phyloP scores from a whole-genome alignment of 306 rosid species.

The Biancaea sappan region DNA sequence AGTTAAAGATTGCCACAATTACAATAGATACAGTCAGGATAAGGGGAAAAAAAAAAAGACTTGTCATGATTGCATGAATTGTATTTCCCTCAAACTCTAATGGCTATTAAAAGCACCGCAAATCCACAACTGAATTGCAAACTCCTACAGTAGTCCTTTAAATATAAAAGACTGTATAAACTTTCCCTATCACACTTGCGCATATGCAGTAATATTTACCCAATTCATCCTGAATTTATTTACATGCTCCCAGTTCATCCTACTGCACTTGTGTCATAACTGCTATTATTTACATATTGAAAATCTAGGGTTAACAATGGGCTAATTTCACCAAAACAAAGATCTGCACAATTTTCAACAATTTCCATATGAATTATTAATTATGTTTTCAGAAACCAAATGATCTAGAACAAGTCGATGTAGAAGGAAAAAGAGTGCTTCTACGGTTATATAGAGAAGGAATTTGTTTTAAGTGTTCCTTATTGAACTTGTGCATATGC shows the following conservation, averaged over 20 bases:
- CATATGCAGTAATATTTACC: neutral
- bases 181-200: neutral
- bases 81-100: neutral
- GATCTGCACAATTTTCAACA: neutral
- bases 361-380: too few species aligned
- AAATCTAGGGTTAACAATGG: neutral
- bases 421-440: neutral
- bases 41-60: neutral
- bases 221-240: neutral
- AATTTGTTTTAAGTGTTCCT: neutral
- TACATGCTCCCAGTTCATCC: too few species aligned
- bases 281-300: neutral
- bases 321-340: neutral
- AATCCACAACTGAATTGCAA: neutral
- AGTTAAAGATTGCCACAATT: neutral
- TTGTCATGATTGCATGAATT: neutral
- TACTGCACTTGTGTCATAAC: too few species aligned
- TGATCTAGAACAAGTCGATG: neutral
- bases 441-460: neutral
- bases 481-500: neutral
- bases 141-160: neutral
- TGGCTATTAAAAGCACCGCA: neutral
- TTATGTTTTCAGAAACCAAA: neutral
- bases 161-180: neutral
- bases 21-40: neutral